Conservation (phyloP, 129 eudicot genomes). For the Calendula officinalis region DNA sequence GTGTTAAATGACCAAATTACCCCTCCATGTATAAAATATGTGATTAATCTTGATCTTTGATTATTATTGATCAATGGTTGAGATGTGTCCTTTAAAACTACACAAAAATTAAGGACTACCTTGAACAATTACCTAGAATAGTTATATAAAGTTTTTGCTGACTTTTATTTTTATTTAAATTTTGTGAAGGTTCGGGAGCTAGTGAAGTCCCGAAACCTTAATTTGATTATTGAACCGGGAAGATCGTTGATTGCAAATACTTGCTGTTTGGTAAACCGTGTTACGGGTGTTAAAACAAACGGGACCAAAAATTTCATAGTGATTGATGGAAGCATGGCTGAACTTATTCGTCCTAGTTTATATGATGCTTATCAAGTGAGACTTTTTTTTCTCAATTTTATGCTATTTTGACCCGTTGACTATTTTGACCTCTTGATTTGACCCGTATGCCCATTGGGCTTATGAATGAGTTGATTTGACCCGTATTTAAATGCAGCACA, state of each 20-base stretch:
- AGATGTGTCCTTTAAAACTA: too few relatives aligned
- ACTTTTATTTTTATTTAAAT: background rate
- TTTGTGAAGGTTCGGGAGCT: conserved; percentile 73
- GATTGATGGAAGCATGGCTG: conserved; percentile 94
- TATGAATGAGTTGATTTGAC: too few relatives aligned
- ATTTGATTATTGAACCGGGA: conserved; percentile 92
- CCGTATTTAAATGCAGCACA: conserved; percentile 62
- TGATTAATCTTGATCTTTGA: too few relatives aligned
- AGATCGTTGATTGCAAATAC: conserved; percentile 90
- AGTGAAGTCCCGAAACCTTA: conserved; percentile 72
- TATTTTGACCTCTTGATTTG: too few relatives aligned
- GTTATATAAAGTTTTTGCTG: too few relatives aligned
- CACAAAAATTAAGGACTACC: too few relatives aligned
- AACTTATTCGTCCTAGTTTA: conserved; percentile 88
- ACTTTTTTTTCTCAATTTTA: background rate
- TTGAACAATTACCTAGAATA: too few relatives aligned
- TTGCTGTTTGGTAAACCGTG: conserved; percentile 90
- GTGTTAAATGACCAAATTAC: too few relatives aligned
- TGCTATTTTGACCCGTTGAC: too few relatives aligned
- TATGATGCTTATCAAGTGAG: conserved; percentile 89
- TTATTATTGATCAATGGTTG: background rate
- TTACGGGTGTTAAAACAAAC: conserved; percentile 86
- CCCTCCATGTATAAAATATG: too few relatives aligned
- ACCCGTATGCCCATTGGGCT: too few relatives aligned
- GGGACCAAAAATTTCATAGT: conserved; percentile 77